These are phyloP conservation scores for Geranium incanum DNA, from an alignment of 441 rosid genomes.

Conservation along the genomic window DNA sequence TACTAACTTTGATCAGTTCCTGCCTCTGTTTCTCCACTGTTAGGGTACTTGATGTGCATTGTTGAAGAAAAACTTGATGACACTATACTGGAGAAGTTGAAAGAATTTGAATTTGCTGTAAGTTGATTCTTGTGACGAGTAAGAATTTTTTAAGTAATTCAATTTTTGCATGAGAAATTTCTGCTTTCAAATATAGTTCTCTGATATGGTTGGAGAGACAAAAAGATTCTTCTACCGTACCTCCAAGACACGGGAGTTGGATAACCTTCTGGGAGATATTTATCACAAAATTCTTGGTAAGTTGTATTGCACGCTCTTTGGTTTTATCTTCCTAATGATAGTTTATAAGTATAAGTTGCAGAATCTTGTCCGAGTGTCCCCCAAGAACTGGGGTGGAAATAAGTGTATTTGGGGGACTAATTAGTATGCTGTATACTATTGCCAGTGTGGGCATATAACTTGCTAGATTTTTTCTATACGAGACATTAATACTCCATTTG, in stretches of 20 bases:
- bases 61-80: constrained; percentile 68
- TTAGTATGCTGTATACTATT: constrained; percentile 1
- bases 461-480: constrained; percentile 2
- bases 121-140: constrained; percentile 24
- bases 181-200: constrained; percentile 45
- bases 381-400: constrained; percentile 3
- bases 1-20: neutral
- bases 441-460: constrained; percentile 2
- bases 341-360: neutral
- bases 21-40: constrained; percentile 21
- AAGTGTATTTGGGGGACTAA: constrained; percentile 12
- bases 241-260: constrained; percentile 83
- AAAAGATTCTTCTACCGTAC: constrained; percentile 77
- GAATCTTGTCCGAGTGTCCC: constrained; percentile 9
- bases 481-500: neutral
- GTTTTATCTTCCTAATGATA: neutral
- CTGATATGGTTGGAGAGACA: constrained; percentile 68
- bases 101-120: constrained; percentile 74
- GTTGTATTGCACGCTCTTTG: constrained; percentile 17
- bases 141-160: constrained; percentile 11
- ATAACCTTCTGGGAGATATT: constrained; percentile 83
- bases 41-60: constrained; percentile 88
- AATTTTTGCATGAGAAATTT: constrained; percentile 16
- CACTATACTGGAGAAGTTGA: constrained; percentile 37
- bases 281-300: constrained; percentile 89